Conservation (phyloP, 2,329 filamentous ascomycete genomes). For the Trichoderma koningii region DNA sequence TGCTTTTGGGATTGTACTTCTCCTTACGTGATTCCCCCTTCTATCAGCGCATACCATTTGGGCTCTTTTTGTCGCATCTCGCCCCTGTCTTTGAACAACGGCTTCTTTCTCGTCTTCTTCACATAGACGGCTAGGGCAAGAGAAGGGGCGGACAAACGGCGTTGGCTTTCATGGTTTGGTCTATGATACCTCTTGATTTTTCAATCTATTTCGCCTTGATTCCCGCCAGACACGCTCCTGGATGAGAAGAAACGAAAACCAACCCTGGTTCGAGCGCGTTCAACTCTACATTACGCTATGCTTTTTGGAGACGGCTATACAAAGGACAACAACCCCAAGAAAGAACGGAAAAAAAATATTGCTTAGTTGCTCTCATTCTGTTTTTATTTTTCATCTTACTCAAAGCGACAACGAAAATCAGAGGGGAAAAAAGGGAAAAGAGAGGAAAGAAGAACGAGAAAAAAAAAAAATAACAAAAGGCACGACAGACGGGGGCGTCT, state of each 20-base stretch:
- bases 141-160: conserved; percentile 18
- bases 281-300: too few species aligned
- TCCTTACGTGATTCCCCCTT: neutral
- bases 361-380: neutral
- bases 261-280: too few species aligned
- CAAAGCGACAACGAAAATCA: neutral
- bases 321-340: neutral
- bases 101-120: conserved; percentile 21
- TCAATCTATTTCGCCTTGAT: conserved; percentile 1
- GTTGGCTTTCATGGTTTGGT: conserved; percentile 22
- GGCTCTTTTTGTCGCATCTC: conserved; percentile 17
- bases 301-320: neutral
- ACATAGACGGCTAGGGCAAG: conserved; percentile 2
- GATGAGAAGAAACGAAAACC: neutral
- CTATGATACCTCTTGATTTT: neutral
- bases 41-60: conserved; percentile 5
- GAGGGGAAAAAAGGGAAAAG: neutral
- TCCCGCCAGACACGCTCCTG: conserved; percentile 5
- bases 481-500: too few species aligned
- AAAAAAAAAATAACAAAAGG: neutral
- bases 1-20: neutral
- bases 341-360: neutral
- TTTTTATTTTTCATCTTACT: neutral
- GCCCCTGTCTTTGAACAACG: neutral
- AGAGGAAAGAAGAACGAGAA: too few species aligned